Conservation (phyloP, 495 filamentous ascomycete genomes). For the Ramalina peruviana region DNA sequence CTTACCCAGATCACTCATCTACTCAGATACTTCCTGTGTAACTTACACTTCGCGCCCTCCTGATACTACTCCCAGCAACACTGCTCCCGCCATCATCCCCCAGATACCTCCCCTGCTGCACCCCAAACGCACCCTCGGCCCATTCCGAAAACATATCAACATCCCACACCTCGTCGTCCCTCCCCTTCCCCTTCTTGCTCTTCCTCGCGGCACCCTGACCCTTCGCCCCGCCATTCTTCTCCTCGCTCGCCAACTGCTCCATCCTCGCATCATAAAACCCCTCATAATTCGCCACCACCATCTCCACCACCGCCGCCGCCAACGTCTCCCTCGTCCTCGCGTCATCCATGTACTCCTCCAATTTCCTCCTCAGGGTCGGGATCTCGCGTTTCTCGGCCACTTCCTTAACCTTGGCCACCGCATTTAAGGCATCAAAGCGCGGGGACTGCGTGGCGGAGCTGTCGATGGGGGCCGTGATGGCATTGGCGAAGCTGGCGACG, state of each 20-base stretch:
- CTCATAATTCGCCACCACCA: conserved; percentile 45
- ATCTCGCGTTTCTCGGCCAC: conserved; percentile 38
- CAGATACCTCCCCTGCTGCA: conserved; percentile 29
- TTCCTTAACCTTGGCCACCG: conserved; percentile 21
- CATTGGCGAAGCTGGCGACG: conserved; percentile 42
- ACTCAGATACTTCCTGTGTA: conserved; percentile 11
- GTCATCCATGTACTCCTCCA: conserved; percentile 47
- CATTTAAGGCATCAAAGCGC: conserved; percentile 20
- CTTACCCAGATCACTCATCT: too few species aligned
- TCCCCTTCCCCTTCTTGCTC: conserved; percentile 46
- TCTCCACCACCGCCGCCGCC: conserved; percentile 45
- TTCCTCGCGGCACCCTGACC: conserved; percentile 27
- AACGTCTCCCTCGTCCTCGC: conserved; percentile 46
- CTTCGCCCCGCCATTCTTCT: conserved; percentile 26
- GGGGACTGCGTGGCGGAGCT: conserved; percentile 11
- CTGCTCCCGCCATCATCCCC: conserved; percentile 22
- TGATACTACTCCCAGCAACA: not conserved
- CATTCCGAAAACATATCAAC: conserved; percentile 47
- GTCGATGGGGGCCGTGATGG: conserved; percentile 32
- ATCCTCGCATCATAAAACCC: conserved; percentile 42
- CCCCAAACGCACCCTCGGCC: conserved; percentile 42
- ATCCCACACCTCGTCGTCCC: conserved; percentile 51
- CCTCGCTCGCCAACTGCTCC: conserved; percentile 20
- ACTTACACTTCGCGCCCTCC: conserved; percentile 24
- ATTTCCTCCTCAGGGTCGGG: conserved; percentile 31